Evolutionary conservation across 2,329 filamentous ascomycete species (phyloP).

Genomic region (Fusarium heterosporum): DNA sequence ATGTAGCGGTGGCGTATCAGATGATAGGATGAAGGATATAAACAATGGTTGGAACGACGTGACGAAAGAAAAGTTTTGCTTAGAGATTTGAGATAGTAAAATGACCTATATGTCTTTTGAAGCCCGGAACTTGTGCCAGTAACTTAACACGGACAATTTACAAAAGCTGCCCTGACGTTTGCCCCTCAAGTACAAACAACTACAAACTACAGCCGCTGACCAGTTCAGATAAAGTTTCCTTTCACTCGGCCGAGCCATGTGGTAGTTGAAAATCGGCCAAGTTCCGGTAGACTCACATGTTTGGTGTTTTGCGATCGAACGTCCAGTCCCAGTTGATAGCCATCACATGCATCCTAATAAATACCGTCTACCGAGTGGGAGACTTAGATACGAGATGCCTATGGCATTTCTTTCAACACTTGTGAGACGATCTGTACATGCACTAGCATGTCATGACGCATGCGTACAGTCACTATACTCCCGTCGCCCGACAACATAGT

Average conservation of each 20-base stretch:
- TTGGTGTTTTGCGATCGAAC: background rate
- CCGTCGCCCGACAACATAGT: constrained; percentile 9
- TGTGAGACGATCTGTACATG: background rate
- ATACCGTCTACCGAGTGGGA: no score
- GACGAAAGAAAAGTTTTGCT: constrained; percentile 34
- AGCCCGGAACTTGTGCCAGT: background rate
- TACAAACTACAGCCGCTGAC: no score
- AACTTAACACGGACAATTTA: no score
- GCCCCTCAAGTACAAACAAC: no score
- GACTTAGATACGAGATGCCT: no score
- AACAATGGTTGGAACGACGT: constrained; percentile 11
- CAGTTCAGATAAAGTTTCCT: background rate
- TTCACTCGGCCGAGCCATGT: background rate
- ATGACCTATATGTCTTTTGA: background rate
- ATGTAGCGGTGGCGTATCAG: constrained; percentile 64
- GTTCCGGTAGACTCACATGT: background rate
- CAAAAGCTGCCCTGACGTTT: no score
- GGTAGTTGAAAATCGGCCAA: background rate
- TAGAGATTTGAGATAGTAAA: constrained; percentile 4
- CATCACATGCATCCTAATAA: no score
- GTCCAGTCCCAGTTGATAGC: background rate
- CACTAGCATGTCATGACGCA: background rate
- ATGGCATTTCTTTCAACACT: background rate
- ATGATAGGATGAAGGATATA: background rate
- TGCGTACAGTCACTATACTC: background rate